Conservation (phyloP, 805 yeast genomes). For the Metschnikowia santaceciliae region DNA sequence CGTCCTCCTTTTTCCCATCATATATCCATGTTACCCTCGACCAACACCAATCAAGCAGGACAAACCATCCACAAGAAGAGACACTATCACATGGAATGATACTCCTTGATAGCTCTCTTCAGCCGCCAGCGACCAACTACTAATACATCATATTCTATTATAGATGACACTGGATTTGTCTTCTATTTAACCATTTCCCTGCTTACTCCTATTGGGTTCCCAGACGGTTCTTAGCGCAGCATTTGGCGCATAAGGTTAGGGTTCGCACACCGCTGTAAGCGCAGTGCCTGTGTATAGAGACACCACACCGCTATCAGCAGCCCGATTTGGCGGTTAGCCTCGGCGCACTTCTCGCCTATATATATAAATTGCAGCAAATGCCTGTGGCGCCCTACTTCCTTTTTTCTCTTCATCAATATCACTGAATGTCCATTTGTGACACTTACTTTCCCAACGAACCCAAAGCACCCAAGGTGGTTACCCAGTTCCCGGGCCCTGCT, state of each 20-base stretch:
- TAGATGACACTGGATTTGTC: no score
- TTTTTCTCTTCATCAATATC: neutral
- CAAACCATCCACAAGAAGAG: no score
- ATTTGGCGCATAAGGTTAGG: no score
- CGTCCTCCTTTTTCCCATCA: no score
- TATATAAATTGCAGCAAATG: constrained; percentile 1
- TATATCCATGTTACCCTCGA: no score
- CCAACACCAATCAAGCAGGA: no score
- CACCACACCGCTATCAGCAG: constrained; percentile 2
- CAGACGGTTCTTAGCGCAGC: neutral
- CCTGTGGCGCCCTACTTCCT: neutral
- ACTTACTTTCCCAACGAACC: constrained; percentile 81
- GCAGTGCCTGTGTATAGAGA: neutral
- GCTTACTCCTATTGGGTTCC: neutral
- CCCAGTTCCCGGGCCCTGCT: constrained; percentile 78
- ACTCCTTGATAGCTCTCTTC: no score
- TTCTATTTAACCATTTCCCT: neutral
- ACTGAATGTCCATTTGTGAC: constrained; percentile 43
- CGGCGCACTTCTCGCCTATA: constrained; percentile 2
- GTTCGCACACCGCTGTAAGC: neutral
- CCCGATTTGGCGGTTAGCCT: neutral
- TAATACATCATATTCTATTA: no score
- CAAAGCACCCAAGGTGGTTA: constrained; percentile 54
- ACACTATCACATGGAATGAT: no score
- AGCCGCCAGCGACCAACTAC: no score